These are phyloP conservation scores for Ogataea sp. DNA, from an alignment of 805 yeast genomes.

Conservation along the genomic window DNA sequence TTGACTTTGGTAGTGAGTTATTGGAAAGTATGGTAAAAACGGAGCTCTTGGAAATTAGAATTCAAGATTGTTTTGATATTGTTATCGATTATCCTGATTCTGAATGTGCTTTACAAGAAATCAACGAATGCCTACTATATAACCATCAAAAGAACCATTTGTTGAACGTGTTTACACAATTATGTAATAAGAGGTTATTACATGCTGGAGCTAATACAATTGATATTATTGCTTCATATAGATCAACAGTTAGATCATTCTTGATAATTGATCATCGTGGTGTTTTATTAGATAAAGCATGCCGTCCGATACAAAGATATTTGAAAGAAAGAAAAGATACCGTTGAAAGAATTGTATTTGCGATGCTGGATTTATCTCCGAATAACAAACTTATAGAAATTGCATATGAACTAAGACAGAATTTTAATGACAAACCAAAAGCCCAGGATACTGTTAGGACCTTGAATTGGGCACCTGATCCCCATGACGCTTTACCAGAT, in stretches of 20 bases:
- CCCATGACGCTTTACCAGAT: constrained; percentile 85
- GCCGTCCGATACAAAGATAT: constrained; percentile 66
- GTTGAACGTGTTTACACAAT: constrained; percentile 39
- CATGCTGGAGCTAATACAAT: constrained; percentile 80
- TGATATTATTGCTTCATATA: constrained; percentile 61
- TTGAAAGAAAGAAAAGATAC: constrained; percentile 71
- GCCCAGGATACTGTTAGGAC: constrained; percentile 35
- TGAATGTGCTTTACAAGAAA: constrained; percentile 45
- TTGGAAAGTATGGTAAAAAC: constrained; percentile 13
- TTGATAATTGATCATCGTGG: constrained; percentile 80
- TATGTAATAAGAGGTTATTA: constrained; percentile 40
- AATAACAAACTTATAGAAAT: constrained; percentile 42
- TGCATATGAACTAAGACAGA: constrained; percentile 40
- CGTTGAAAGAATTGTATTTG: constrained; percentile 58
- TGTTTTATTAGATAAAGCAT: constrained; percentile 68
- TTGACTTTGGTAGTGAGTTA: constrained; percentile 8
- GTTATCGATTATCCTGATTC: constrained; percentile 47
- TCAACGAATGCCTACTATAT: constrained; percentile 42
- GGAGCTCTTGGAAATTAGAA: constrained; percentile 34
- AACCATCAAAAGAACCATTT: constrained; percentile 42
- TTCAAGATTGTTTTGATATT: constrained; percentile 50
- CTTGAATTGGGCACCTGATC: constrained; percentile 74
- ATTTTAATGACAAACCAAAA: constrained; percentile 16
- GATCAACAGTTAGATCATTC: constrained; percentile 65
- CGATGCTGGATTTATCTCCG: constrained; percentile 45